Percentiles rank a stretch among this genome's conserved stretches.
Conservation (phyloP, 1,284 basidiomycete genomes). For the Trichosporon sp. region DNA sequence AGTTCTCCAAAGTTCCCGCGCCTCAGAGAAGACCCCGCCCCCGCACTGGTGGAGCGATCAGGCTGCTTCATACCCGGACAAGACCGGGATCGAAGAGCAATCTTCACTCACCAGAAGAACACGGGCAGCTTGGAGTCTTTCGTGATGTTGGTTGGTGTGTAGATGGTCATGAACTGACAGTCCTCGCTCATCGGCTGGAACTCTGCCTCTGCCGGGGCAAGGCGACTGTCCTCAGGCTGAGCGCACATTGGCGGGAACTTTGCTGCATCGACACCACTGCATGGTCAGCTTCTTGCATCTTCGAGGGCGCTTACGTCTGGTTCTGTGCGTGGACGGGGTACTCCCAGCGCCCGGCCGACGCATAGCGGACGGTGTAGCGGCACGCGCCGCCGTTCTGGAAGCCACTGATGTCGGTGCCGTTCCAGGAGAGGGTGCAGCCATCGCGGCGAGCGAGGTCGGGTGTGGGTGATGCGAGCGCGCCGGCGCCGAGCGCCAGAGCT, state of each 20-base stretch:
- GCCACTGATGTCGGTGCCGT: conserved; percentile 28
- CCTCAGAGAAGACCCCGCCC: no score
- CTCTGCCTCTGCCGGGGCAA: background rate
- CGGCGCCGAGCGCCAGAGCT: background rate
- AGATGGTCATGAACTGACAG: conserved; percentile 73
- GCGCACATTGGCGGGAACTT: conserved; percentile 71
- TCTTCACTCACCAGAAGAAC: conserved; percentile 63
- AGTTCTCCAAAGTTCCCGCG: background rate
- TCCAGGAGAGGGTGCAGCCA: conserved; percentile 23
- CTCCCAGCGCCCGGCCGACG: conserved; percentile 42
- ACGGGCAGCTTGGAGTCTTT: conserved; percentile 57
- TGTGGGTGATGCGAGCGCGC: background rate
- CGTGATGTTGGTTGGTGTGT: conserved; percentile 63
- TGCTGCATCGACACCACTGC: conserved; percentile 57
- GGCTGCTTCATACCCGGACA: background rate
- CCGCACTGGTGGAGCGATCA: background rate
- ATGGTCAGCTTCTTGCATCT: background rate
- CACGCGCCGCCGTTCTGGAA: conserved; percentile 31
- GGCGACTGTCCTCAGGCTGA: conserved; percentile 55
- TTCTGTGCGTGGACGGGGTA: conserved; percentile 24
- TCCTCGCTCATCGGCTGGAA: conserved; percentile 62
- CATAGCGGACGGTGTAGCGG: conserved; percentile 49
- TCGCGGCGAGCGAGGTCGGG: conserved; percentile 17
- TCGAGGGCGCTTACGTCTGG: conserved; percentile 32
- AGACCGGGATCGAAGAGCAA: background rate